Percentiles rank a stretch among this genome's conserved stretches.
These are phyloP conservation scores for Peltaster fructicola DNA, from an alignment of 2,329 filamentous ascomycete genomes.

Conservation along the genomic window DNA sequence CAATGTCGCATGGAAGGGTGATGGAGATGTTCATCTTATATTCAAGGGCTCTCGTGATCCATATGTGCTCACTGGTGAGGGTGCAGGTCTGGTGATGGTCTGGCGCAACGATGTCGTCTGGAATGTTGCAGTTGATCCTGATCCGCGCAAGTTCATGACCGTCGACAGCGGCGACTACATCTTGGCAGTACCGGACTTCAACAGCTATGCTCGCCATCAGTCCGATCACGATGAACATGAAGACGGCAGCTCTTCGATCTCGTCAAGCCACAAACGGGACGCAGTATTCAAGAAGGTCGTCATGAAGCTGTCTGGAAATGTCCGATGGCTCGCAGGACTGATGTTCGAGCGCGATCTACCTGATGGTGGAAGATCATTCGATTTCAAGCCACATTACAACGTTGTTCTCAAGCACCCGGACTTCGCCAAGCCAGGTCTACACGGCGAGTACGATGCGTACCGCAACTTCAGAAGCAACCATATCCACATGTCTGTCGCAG, in stretches of 20 bases:
- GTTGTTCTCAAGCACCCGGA: slow-evolving; percentile 70
- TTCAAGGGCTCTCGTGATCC: slow-evolving; percentile 82
- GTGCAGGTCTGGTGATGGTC: slow-evolving; percentile 93
- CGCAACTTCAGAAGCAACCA: slow-evolving; percentile 90
- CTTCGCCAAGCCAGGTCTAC: slow-evolving; percentile 42
- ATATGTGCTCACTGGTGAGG: slow-evolving; percentile 80
- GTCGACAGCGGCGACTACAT: slow-evolving; percentile 93
- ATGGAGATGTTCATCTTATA: slow-evolving; percentile 85
- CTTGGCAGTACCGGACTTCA: slow-evolving; percentile 84
- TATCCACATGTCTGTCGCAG: slow-evolving; percentile 85
- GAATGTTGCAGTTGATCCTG: slow-evolving; percentile 66
- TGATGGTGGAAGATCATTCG: slow-evolving; percentile 56
- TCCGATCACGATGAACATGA: slow-evolving; percentile 23
- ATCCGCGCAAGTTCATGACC: slow-evolving; percentile 85
- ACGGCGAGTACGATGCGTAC: slow-evolving; percentile 68
- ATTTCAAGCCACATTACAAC: slow-evolving; percentile 84
- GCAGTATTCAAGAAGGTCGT: slow-evolving; percentile 95
- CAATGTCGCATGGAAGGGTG: slow-evolving; percentile 78
- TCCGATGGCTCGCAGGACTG: slow-evolving; percentile 78
- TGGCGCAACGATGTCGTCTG: slow-evolving; percentile 90
- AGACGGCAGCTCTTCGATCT: slow-evolving; percentile 39
- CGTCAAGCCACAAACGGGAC: slow-evolving; percentile 49
- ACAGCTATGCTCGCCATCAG: slow-evolving; percentile 61
- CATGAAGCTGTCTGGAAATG: slow-evolving; percentile 95
- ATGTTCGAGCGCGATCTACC: slow-evolving; percentile 78